Base-by-base conservation (phyloP, 176 grass and related monocot species). In the Hsuehochloa calcarea region DNA sequence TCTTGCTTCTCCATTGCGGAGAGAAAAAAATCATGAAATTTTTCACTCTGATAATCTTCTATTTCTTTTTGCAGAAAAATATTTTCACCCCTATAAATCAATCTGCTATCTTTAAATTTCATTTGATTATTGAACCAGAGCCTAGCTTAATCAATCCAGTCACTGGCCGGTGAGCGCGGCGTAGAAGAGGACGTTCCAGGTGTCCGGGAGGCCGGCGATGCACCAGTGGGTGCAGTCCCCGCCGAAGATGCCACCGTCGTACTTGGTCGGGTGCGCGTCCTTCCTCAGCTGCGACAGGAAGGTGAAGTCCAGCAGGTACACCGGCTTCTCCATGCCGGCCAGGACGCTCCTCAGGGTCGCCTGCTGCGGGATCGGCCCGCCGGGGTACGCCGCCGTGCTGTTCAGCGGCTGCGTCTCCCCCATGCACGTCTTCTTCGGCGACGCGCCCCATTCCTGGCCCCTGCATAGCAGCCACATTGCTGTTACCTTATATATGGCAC, bases 161-260 rank as follows among this genome's bases (percentile, higher is more conserved):
- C 84, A 84, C 62, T 86, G 84, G 13, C 85, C 75, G 4, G 90
- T 86, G 67, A 94, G 84, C 56, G 95, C 92, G 51, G 90, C 90
- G 66, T 90, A 91, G 86, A 97, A 84, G 65, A 97, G 83, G 58
- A 87, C 75, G 81, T 94, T 97, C 95, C 95, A 97, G 0, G 92
- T 90, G 75, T 97, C 95, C 0, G 92, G 90, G 0, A 97, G 80
- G 0, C 95, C 95, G 15, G 90, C 89, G 86, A 97, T 12, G 71
- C 95, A 97, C 95, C 90, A 97, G 65, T 97, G 95, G 11, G 92
- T 97, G 87, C 95, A 97, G 83, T 97, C 95, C 9, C 68, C 75
- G 34, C 25, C 68, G 83, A 85, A 97, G 74, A 84, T n/a, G 35
- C 90, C 88, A 14, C 92, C 95, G 56, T 75, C 76, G 74, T 91